A percentile compares a stretch with the other conserved stretches of the same genome.
Conservation (phyloP, 2,329 filamentous ascomycete genomes). For the Pseudogymnoascus sp. region DNA sequence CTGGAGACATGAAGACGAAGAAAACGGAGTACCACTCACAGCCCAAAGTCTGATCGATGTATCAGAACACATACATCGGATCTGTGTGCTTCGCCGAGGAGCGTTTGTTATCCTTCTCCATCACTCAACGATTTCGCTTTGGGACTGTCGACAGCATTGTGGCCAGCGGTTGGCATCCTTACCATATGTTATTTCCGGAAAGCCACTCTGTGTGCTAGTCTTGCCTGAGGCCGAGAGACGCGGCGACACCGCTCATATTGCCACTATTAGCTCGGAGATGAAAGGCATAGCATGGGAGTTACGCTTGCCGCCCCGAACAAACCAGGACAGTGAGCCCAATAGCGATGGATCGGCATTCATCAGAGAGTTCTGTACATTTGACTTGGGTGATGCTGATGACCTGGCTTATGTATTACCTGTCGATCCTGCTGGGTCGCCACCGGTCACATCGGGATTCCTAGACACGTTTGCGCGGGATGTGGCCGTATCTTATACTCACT, state of each 20-base stretch:
- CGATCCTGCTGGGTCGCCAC: conserved; percentile 72
- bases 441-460: conserved; percentile 67
- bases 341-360: conserved; percentile 35
- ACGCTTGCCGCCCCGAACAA: conserved; percentile 45
- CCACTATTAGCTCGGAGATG: conserved; percentile 74
- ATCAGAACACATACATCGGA: conserved; percentile 68
- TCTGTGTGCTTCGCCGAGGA: conserved; percentile 69
- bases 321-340: conserved; percentile 28
- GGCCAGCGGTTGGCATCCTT: conserved; percentile 54
- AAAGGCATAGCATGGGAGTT: conserved; percentile 78
- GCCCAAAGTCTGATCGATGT: conserved; percentile 63
- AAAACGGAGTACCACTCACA: conserved; percentile 47
- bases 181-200: conserved; percentile 55
- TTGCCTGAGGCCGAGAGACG: conserved; percentile 55
- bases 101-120: conserved; percentile 76
- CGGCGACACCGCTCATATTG: conserved; percentile 59
- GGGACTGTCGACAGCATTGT: conserved; percentile 62
- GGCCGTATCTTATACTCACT: conserved; percentile 73
- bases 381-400: conserved; percentile 53
- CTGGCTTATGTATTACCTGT: conserved; percentile 68
- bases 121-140: conserved; percentile 62
- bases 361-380: conserved; percentile 63
- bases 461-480: conserved; percentile 83
- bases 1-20: conserved; percentile 62
- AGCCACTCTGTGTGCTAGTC: conserved; percentile 71